Evolutionary conservation across 208 protist genomes (phyloP).

Genomic region (Leishmania major): DNA sequence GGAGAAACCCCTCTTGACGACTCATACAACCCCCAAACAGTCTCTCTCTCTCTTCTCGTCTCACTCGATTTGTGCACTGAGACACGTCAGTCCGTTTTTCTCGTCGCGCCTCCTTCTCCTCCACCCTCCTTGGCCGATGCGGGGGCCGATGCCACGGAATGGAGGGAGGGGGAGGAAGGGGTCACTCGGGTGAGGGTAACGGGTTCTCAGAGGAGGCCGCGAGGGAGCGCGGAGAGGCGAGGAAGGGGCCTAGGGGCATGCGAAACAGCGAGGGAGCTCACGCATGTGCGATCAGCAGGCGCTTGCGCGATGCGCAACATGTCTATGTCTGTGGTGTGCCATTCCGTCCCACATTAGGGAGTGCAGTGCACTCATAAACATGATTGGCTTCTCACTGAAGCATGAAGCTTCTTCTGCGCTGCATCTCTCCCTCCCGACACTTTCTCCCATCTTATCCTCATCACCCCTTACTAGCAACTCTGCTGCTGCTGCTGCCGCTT

Average conservation of each 20-base stretch:
- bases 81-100: background rate
- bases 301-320: background rate
- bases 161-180: background rate
- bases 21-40: background rate
- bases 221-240: background rate
- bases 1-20: background rate
- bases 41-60: background rate
- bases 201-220: background rate
- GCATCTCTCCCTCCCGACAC: background rate
- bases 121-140: background rate
- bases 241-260: background rate
- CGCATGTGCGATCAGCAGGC: background rate
- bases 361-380: background rate
- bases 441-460: background rate
- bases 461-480: background rate
- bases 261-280: background rate
- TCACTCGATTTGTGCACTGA: background rate
- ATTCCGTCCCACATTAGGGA: background rate
- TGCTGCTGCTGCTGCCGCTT: background rate
- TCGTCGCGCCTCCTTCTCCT: background rate
- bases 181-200: background rate
- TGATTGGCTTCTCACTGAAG: background rate
- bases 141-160: background rate
- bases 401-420: background rate
- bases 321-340: background rate